Conservation (phyloP, 2,329 filamentous ascomycete genomes). For the Apiospora saccharicola region DNA sequence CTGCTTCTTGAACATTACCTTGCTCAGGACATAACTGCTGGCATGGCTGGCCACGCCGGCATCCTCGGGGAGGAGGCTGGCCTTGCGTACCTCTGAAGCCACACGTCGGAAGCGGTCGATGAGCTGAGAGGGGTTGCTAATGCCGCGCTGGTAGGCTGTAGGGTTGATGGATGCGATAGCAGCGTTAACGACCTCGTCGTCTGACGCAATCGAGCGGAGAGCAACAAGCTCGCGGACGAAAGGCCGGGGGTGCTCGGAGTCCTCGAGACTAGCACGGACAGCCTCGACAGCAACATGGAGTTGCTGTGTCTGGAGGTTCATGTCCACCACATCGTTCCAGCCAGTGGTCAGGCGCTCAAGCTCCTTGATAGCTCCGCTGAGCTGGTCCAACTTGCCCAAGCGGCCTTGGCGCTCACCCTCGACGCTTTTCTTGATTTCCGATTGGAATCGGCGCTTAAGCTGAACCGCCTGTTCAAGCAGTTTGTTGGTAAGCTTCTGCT, state of each 20-base stretch:
- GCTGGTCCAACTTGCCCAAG: slow-evolving; percentile 82
- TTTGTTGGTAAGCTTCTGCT: slow-evolving; percentile 83
- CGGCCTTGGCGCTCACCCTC: slow-evolving; percentile 89
- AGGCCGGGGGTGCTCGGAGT: slow-evolving; percentile 76
- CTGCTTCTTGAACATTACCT: slow-evolving; percentile 95
- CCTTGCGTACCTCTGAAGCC: slow-evolving; percentile 91
- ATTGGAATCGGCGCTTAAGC: slow-evolving; percentile 84
- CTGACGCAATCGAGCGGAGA: slow-evolving; percentile 87
- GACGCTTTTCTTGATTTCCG: slow-evolving; percentile 80
- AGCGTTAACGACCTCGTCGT: slow-evolving; percentile 86
- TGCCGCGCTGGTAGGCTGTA: slow-evolving; percentile 88
- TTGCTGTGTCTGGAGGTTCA: slow-evolving; percentile 92
- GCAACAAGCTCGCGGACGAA: slow-evolving; percentile 94
- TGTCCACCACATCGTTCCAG: slow-evolving; percentile 91
- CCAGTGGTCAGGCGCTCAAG: slow-evolving; percentile 87
- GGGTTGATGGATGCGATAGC: slow-evolving; percentile 98
- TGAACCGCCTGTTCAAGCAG: slow-evolving; percentile 90
- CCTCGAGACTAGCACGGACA: slow-evolving; percentile 83
- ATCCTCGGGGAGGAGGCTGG: slow-evolving; percentile 88
- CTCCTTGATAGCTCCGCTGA: slow-evolving; percentile 79
- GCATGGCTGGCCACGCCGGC: slow-evolving; percentile 95
- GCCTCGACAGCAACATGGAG: slow-evolving; percentile 95
- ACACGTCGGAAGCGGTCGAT: slow-evolving; percentile 97
- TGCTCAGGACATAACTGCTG: slow-evolving; percentile 87
- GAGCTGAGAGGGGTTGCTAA: slow-evolving; percentile 83